These are phyloP conservation scores for Lepidium campestre DNA, from an alignment of 441 rosid species.

Conservation along the genomic window DNA sequence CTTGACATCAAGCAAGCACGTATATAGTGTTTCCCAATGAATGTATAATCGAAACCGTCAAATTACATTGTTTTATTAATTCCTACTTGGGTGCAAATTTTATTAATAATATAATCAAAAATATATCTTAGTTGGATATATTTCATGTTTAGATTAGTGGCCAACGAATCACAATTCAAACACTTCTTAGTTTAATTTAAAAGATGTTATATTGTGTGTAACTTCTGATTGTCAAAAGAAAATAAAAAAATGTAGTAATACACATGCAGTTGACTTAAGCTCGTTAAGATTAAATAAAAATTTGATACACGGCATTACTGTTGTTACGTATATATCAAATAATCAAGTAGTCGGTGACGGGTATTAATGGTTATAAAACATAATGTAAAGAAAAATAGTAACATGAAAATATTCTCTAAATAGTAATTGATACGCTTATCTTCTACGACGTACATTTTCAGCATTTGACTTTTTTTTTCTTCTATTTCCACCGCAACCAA, in stretches of 20 bases:
- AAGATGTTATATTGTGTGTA: too few relatives aligned
- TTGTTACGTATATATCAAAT: conserved; percentile 1
- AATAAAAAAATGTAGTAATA: too few relatives aligned
- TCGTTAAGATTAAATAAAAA: not conserved
- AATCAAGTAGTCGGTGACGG: conserved; percentile 19
- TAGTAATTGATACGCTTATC: not conserved
- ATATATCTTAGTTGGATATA: too few relatives aligned
- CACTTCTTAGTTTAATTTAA: too few relatives aligned
- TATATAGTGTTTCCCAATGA: conserved; percentile 1
- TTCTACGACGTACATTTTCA: conserved; percentile 16
- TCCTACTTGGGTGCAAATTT: not conserved
- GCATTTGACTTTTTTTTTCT: conserved; percentile 16
- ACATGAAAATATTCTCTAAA: conserved; percentile 17
- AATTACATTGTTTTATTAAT: not conserved
- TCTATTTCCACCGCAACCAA: not conserved
- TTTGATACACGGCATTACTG: not conserved
- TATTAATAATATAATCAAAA: too few relatives aligned
- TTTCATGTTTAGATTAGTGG: too few relatives aligned
- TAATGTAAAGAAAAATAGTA: conserved; percentile 11
- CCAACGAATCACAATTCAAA: too few relatives aligned
- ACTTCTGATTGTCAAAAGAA: too few relatives aligned
- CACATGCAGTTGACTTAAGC: too few relatives aligned
- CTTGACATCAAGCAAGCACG: conserved; percentile 17
- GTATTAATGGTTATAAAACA: conserved; percentile 15
- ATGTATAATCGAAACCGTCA: conserved; percentile 17